Conservation (phyloP, 1,284 basidiomycete species). For the Puccinia sorghi region DNA sequence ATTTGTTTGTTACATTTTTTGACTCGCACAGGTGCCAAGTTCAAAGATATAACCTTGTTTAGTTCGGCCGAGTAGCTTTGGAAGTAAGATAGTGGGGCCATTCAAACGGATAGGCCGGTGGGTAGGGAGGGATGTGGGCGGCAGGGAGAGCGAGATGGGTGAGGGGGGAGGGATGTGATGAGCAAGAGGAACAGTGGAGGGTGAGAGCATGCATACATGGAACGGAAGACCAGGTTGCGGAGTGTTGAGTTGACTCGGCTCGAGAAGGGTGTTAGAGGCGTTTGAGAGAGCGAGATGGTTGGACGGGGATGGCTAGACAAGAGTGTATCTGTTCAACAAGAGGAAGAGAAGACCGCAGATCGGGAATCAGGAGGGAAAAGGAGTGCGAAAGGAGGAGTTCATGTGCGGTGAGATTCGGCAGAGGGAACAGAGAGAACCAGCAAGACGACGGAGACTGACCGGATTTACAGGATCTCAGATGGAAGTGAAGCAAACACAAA, state of each 20-base stretch:
- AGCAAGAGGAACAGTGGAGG: neutral
- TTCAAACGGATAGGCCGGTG: neutral
- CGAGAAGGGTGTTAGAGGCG: neutral
- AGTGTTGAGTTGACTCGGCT: neutral
- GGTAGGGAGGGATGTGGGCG: neutral
- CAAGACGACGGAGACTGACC: neutral
- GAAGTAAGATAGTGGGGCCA: neutral
- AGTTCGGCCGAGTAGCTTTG: neutral
- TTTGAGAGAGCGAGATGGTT: neutral
- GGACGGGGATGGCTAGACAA: neutral
- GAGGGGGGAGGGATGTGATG: too few species aligned
- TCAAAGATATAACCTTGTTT: too few species aligned
- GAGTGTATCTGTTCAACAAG: neutral
- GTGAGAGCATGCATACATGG: conserved; percentile 3
- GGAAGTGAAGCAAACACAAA: neutral
- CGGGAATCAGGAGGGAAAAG: neutral
- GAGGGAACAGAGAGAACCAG: neutral
- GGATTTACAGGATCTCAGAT: neutral
- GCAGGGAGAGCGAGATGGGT: neutral
- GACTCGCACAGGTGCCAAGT: too few species aligned
- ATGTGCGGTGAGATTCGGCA: neutral
- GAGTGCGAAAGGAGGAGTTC: neutral
- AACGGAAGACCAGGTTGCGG: neutral
- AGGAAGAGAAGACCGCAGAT: too few species aligned
- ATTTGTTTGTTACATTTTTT: too few species aligned